Conservation (phyloP, 345 rosid genomes). For the Viola odorata region DNA sequence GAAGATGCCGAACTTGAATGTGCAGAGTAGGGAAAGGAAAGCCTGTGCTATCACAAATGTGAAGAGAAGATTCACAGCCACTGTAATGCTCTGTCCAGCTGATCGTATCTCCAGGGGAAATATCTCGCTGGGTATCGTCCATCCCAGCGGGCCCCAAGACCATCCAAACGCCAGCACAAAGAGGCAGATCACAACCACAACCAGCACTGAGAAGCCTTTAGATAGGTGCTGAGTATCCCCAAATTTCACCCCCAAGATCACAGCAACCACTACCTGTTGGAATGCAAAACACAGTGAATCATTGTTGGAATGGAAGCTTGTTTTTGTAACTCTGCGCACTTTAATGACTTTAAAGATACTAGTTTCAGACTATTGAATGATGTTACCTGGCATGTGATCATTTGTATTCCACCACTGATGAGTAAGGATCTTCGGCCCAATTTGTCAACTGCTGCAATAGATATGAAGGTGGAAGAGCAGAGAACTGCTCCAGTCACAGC, state of each 20-base stretch:
- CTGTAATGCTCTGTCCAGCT: slow-evolving; percentile 90
- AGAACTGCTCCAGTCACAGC: slow-evolving; percentile 94
- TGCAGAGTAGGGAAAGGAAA: slow-evolving; percentile 70
- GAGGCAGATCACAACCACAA: slow-evolving; percentile 69
- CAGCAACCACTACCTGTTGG: slow-evolving; percentile 57
- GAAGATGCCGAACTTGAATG: slow-evolving; percentile 78
- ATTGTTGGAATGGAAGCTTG: background rate
- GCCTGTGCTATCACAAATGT: slow-evolving; percentile 76
- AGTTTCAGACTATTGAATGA: background rate
- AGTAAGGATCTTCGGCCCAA: slow-evolving; percentile 71
- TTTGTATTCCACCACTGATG: slow-evolving; percentile 80
- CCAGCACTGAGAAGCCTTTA: slow-evolving; percentile 53
- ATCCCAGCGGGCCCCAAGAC: slow-evolving; percentile 98
- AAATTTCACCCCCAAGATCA: slow-evolving; percentile 74
- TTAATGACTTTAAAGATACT: too few species aligned
- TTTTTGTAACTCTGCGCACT: too few species aligned
- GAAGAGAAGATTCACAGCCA: slow-evolving; percentile 83
- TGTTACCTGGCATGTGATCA: slow-evolving; percentile 73
- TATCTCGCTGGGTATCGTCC: slow-evolving; percentile 93
- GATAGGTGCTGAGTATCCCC: slow-evolving; percentile 61
- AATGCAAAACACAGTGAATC: background rate
- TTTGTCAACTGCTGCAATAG: slow-evolving; percentile 70
- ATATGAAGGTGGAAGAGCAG: slow-evolving; percentile 66
- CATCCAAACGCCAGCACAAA: slow-evolving; percentile 92
- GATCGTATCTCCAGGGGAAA: slow-evolving; percentile 84